Conservation (phyloP, 139 green algal genomes). For the Coelastrella sp. region DNA sequence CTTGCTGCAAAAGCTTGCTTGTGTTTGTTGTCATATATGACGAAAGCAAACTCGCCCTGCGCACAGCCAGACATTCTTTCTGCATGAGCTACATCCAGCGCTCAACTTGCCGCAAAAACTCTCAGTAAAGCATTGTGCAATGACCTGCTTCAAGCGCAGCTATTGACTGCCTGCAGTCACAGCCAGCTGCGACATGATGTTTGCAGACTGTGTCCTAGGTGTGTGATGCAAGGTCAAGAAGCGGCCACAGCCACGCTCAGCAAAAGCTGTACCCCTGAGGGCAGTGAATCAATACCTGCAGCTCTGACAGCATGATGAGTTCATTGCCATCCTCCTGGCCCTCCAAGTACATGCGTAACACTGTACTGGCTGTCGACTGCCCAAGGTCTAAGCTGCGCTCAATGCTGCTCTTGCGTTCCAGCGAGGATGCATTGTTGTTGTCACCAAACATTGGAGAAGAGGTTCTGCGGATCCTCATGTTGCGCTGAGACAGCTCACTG, state of each 20-base stretch:
- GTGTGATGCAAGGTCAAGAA: too few relatives aligned
- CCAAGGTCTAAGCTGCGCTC: constrained; percentile 49
- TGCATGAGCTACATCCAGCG: too few relatives aligned
- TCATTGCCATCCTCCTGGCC: constrained; percentile 57
- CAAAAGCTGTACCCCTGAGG: too few relatives aligned
- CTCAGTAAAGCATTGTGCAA: too few relatives aligned
- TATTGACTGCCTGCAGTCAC: too few relatives aligned
- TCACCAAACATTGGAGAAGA: neutral
- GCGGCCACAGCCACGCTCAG: too few relatives aligned
- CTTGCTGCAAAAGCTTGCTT: constrained; percentile 76
- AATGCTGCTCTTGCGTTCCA: constrained; percentile 41
- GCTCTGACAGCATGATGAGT: constrained; percentile 78
- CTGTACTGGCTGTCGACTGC: constrained; percentile 48
- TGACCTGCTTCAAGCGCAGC: too few relatives aligned
- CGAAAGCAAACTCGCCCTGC: constrained; percentile 83
- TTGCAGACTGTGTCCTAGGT: too few relatives aligned
- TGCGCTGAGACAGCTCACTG: constrained; percentile 25
- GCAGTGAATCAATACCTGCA: constrained; percentile 67
- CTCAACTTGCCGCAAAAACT: too few relatives aligned
- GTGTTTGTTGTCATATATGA: constrained; percentile 72
- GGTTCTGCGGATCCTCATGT: neutral
- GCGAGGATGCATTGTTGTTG: constrained; percentile 28
- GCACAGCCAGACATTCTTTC: neutral
- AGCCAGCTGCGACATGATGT: too few relatives aligned
- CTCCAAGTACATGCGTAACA: constrained; percentile 65